phyloP scores from a whole-genome alignment of 177 flowering plant species.

The Telopea speciosissima region DNA sequence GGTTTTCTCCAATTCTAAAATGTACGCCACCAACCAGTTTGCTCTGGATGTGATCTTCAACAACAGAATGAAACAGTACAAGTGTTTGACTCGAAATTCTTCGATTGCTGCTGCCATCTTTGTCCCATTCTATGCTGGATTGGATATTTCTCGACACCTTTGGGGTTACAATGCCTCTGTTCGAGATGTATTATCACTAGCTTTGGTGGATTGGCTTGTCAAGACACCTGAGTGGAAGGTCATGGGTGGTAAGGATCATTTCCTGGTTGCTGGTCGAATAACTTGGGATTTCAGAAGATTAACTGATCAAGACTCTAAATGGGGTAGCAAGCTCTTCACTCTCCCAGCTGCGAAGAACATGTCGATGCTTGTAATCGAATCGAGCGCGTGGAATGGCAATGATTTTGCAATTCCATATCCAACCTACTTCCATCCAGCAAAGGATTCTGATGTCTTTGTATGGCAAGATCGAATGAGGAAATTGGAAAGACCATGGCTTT shows the following conservation, averaged over 20 bases:
- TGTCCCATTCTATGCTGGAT: constrained; percentile 94
- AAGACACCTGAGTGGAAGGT: constrained; percentile 80
- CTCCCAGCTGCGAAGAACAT: constrained; percentile 86
- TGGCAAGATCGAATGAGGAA: constrained; percentile 96
- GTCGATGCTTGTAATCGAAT: constrained; percentile 93
- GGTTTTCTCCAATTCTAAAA: constrained; percentile 71
- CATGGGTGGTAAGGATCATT: constrained; percentile 59
- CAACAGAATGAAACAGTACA: constrained; percentile 42
- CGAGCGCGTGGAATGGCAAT: constrained; percentile 94
- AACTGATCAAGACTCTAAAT: background rate
- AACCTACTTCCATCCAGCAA: constrained; percentile 94
- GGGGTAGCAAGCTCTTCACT: constrained; percentile 94
- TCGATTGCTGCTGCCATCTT: constrained; percentile 89
- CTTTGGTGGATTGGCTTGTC: constrained; percentile 69
- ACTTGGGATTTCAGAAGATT: constrained; percentile 96
- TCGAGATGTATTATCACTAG: background rate
- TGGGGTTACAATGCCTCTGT: constrained; percentile 72
- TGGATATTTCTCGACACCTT: constrained; percentile 76
- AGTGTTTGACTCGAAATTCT: constrained; percentile 66
- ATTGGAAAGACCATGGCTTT: constrained; percentile 64
- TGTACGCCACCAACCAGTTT: constrained; percentile 95
- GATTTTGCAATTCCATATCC: constrained; percentile 96
- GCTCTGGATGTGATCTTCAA: constrained; percentile 88
- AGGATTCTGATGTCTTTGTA: constrained; percentile 64
- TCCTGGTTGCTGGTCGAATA: constrained; percentile 70